Evolutionary conservation across 1,284 basidiomycete species (phyloP).

Genomic region (Cutaneotrichosporon mucoides): DNA sequence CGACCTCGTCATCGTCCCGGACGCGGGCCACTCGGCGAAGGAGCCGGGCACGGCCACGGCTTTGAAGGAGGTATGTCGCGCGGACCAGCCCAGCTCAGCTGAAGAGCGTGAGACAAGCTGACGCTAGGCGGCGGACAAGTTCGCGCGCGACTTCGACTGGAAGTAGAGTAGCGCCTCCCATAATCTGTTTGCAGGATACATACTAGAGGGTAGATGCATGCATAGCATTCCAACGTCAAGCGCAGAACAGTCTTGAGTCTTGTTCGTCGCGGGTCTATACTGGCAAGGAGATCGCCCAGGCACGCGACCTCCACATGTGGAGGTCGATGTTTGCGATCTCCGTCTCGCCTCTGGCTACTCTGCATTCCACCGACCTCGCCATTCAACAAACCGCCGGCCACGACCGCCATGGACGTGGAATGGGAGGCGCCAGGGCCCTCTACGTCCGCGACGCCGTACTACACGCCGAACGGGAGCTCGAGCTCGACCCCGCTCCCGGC

Average conservation of each 20-base stretch:
- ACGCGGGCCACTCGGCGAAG: conserved; percentile 82
- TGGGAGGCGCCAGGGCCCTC: not conserved
- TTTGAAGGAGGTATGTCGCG: not conserved
- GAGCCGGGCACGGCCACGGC: conserved; percentile 60
- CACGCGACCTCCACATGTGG: no score
- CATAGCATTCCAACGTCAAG: no score
- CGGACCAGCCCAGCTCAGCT: no score
- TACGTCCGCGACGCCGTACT: not conserved
- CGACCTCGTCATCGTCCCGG: conserved; percentile 72
- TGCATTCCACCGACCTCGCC: no score
- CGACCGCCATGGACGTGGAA: not conserved
- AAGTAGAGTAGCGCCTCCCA: not conserved
- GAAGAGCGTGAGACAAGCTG: not conserved
- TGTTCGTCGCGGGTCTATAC: no score
- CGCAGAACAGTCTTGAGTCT: no score
- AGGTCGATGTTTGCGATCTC: no score
- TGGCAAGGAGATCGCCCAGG: no score
- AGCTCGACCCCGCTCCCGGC: not conserved
- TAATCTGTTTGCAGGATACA: no score
- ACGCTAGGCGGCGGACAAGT: conserved; percentile 5
- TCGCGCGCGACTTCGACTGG: conserved; percentile 8
- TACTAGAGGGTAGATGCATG: no score
- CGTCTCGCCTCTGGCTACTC: no score
- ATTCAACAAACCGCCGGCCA: no score
- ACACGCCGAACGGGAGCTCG: not conserved